Base-by-base conservation (phyloP, 768 basidiomycete species). In the Termitomyces sp. region DNA sequence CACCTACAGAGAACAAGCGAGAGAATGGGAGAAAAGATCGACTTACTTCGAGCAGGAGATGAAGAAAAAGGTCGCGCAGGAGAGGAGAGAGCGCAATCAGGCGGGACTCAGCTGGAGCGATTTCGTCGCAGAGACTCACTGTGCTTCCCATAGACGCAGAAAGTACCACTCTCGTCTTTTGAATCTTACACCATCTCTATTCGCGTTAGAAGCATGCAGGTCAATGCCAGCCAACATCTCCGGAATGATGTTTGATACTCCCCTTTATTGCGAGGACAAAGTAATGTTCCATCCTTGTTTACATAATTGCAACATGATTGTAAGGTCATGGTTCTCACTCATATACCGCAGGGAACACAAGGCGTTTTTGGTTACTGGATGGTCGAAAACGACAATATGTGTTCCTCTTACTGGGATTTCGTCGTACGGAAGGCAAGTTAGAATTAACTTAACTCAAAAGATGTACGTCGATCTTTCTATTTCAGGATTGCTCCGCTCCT, bases 181-280 rank as follows among this genome's bases (percentile, higher is more conserved):
- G 4, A 63, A 63, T 28, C 50, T 62, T 2, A 40, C 41, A 1
- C n/a, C 49, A 5, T 51, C 53, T 17, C 44, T 63, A 9, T 47
- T 54, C 30, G 53, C 31, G 5, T 47, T 63, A 19, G 55, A 57
- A 2, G 60, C 63, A 23, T 63, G 63, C 56, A 61, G 40, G 40
- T 49, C 57, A 3, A 63, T 56, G 7, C 43, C 58, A 3, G 31
- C 58, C 0, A 60, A 56, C 21, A 57, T 63, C 33, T 57, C 58
- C 28, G 58, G 49, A 17, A 40, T 59, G 3, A 54, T 48, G 8
- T 61, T 56, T 21, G 37, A 50, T 23, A 50, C 44, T 3, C 60
- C 63, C 19, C 5, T 47, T 41, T 40, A 42, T 31, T 63, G 63
- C 26, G 60, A 63, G 26, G 54, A 63, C 17, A 55, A 19, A 15